phyloP scores from a whole-genome alignment of 495 filamentous ascomycete genomes.

The Immersiella caudata region DNA sequence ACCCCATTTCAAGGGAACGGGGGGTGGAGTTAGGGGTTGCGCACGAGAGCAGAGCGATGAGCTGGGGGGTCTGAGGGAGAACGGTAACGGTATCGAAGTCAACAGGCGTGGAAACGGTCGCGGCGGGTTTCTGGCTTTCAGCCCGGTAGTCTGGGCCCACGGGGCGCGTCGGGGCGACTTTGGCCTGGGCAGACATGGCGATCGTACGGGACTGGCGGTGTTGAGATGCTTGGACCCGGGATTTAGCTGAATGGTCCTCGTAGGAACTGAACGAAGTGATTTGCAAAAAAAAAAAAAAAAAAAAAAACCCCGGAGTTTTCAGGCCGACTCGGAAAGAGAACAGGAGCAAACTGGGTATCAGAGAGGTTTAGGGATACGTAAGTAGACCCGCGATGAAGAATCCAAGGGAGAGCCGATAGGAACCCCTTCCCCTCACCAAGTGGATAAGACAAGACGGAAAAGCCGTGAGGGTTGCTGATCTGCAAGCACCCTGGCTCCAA shows the following conservation, averaged over 20 bases:
- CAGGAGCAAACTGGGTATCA: neutral
- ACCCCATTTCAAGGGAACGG: neutral
- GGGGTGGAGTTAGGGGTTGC: slow-evolving; percentile 44
- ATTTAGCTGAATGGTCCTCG: neutral
- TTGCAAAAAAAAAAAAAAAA: neutral
- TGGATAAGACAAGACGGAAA: neutral
- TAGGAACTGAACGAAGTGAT: neutral
- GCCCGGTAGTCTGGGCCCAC: slow-evolving; percentile 80
- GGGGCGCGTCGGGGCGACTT: slow-evolving; percentile 63
- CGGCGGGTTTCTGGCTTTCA: slow-evolving; percentile 78
- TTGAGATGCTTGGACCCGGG: neutral
- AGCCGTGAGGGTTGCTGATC: neutral
- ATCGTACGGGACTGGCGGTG: neutral
- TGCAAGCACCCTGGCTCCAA: neutral
- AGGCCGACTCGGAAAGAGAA: neutral
- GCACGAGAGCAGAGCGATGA: slow-evolving; percentile 96
- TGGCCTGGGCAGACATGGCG: slow-evolving; percentile 28
- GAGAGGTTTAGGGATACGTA: neutral
- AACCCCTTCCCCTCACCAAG: neutral
- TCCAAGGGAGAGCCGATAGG: neutral
- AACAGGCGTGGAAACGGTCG: slow-evolving; percentile 86
- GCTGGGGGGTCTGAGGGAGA: slow-evolving; percentile 89
- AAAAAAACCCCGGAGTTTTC: neutral
- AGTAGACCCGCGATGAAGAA: neutral
- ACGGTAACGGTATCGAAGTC: slow-evolving; percentile 84